Evolutionary conservation across 2,329 filamentous ascomycete species (phyloP), one percentile per base, ranked within the genome.

Genomic region (Paraphaeosphaeria sporulosa): DNA sequence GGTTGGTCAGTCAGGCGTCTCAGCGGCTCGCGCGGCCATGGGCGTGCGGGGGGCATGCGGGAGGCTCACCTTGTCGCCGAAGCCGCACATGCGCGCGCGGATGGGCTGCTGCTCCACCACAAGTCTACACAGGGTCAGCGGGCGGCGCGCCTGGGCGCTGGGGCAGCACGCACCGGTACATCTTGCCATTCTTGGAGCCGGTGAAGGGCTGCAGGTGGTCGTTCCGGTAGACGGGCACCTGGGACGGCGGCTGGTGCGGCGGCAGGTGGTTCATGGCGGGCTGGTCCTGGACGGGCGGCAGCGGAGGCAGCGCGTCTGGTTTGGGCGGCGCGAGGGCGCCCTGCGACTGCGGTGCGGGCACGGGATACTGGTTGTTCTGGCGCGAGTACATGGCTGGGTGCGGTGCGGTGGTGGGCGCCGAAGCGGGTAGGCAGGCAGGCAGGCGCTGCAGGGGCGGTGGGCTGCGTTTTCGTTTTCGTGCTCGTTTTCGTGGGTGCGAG

Each of bases 71-170:
- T 98, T 99, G 82, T 99, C 95, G 64, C 95, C 95, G 81, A 98
- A 99, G 8, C 95, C 95, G 81, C 95, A 99, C 95, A 98, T 98
- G 63, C 95, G 91, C 66, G 95, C 95, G 71, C 95, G 89, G 71
- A 92, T 86, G 53, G 95, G 95, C 78, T 98, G 93, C 81, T 99
- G 95, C 67, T 92, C 89, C 61, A 97, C 92, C 66, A 89, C 83
- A 53, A 97, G 85, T 63, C 89, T 90, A 77, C 78, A 83, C 46
- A 78, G 23, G 12, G 55, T 59, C 25, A 64, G 60, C 52, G 30
- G 30, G 30, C 47, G n/a, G 12, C 43, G 44, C 15, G 17, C 15
- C 13, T 19, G 19, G 42, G 4, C 12, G 27, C 7, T 25, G n/a
- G 34, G 38, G 21, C 12, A 23, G 42, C 13, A 64, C 61, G 34